Evolutionary conservation across 1,139 yeast genomes (phyloP).

Genomic region (Schizosaccharomyces versatilis): DNA sequence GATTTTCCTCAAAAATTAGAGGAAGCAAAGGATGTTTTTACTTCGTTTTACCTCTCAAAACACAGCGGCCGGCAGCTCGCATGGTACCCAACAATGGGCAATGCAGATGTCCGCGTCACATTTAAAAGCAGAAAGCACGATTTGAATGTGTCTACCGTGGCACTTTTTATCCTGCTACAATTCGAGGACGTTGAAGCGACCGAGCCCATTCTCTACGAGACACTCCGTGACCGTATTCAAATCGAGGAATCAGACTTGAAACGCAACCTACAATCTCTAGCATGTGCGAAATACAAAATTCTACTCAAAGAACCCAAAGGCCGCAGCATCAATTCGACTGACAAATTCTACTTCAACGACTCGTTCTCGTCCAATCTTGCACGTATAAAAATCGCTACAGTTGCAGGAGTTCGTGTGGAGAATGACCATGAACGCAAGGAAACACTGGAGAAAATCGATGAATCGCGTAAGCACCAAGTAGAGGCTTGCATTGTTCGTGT

Average conservation of each 20-base stretch:
- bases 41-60: slow-evolving; percentile 31
- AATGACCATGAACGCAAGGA: slow-evolving; percentile 23
- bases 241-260: slow-evolving; percentile 53
- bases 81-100: slow-evolving; percentile 58
- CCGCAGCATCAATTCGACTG: slow-evolving; percentile 40
- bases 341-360: slow-evolving; percentile 46
- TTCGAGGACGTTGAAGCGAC: slow-evolving; percentile 38
- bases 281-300: slow-evolving; percentile 62
- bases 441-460: slow-evolving; percentile 25
- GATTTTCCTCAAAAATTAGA: slow-evolving; percentile 31
- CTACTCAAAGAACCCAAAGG: slow-evolving; percentile 47
- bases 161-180: slow-evolving; percentile 53
- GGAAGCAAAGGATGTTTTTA: slow-evolving; percentile 25
- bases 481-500: slow-evolving; percentile 80
- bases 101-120: slow-evolving; percentile 26
- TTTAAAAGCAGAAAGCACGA: slow-evolving; percentile 54
- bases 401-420: slow-evolving; percentile 24
- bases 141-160: slow-evolving; percentile 57
- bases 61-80: slow-evolving; percentile 53
- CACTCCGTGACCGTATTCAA: slow-evolving; percentile 42
- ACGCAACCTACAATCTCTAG: slow-evolving; percentile 62
- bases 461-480: slow-evolving; percentile 35
- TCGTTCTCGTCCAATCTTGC: slow-evolving; percentile 49
- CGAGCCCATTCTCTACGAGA: slow-evolving; percentile 33
- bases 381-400: slow-evolving; percentile 59